Base-by-base conservation (phyloP, 805 yeast species). In the Komagataella pseudopastoris region DNA sequence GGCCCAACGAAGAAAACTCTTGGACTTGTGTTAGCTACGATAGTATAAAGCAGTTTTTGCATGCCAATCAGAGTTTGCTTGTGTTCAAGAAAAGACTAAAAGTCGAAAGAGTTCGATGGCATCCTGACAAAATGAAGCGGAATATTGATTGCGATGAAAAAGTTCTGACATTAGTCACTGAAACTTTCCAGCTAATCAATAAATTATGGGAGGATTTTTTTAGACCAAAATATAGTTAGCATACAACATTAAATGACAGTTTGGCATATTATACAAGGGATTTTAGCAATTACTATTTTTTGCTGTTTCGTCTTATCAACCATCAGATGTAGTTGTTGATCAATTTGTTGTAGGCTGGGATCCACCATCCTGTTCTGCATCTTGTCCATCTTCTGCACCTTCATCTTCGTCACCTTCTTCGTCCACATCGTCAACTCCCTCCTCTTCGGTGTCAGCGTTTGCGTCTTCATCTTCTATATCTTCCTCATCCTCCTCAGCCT, bases 61-160 rank as follows among this genome's bases (percentile, higher is more conserved):
- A 47, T 7, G 43, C 17, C 20, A 23, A 44, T 47, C 56, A 44
- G 16, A 17, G 10, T 3, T 18, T 55, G 1, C 8, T 47, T 1
- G 55, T 55, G 49, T 51, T 52, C 45, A 49, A 49, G 44, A 52
- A 56, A 5, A 54, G 64, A 7, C 53, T 70, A 22, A 78, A 74
- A 53, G 56, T 53, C 24, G 88, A 83, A 56, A 61, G 88, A 51
- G 61, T 82, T 5, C 63, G 77, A 54, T 83, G 88, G 88, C 89
- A 83, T 60, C 89, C 89, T 1, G 89, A 83, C 59, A 75, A 73
- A 58, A 76, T 83, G 81, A 58, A 60, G 59, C 44, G 18, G 14
- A 18, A 58, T 69, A 3, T 45, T 44, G n/a, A 49, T 8, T 22
- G 44, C 12, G 16, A 20, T 4, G 20, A 12, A 5, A 51, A 50